Evolutionary conservation across 1,284 basidiomycete genomes (phyloP).

Genomic region (Marasmius tenuissimus): DNA sequence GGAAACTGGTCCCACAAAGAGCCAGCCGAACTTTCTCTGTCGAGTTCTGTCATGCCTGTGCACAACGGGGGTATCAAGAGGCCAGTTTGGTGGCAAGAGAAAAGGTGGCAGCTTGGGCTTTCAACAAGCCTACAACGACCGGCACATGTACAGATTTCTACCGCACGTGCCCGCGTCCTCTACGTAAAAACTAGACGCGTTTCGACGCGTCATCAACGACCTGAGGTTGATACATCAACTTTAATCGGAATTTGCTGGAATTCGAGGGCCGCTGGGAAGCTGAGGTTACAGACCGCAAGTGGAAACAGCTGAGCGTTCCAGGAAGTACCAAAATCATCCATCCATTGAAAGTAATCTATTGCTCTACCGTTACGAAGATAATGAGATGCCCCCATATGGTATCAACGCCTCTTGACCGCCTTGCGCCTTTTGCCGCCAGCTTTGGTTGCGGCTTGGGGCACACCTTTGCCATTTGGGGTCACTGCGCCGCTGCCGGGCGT

Average conservation of each 20-base stretch:
- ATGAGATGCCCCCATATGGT: neutral
- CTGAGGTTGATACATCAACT: neutral
- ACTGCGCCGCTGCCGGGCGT: slow-evolving; percentile 39
- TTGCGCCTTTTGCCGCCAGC: slow-evolving; percentile 64
- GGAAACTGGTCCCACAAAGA: neutral
- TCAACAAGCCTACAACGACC: neutral
- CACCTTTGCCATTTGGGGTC: slow-evolving; percentile 32
- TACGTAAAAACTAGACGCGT: neutral
- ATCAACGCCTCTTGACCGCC: slow-evolving; percentile 41
- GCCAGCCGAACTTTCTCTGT: neutral
- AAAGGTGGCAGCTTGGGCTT: neutral
- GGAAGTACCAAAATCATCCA: too few relatives aligned
- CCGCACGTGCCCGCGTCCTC: too few relatives aligned
- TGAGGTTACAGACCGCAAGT: too few relatives aligned
- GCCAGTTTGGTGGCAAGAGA: neutral
- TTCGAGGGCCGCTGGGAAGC: too few relatives aligned
- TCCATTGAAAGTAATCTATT: too few relatives aligned
- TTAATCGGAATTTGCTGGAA: too few relatives aligned
- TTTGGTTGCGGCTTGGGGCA: slow-evolving; percentile 38
- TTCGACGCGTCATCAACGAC: neutral
- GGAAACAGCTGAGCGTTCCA: too few relatives aligned
- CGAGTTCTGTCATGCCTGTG: neutral
- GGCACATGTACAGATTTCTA: neutral
- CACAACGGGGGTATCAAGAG: neutral
- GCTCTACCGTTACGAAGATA: too few relatives aligned